Conservation (phyloP, 108 stramenopile species). For the Skeletonema tropicum region DNA sequence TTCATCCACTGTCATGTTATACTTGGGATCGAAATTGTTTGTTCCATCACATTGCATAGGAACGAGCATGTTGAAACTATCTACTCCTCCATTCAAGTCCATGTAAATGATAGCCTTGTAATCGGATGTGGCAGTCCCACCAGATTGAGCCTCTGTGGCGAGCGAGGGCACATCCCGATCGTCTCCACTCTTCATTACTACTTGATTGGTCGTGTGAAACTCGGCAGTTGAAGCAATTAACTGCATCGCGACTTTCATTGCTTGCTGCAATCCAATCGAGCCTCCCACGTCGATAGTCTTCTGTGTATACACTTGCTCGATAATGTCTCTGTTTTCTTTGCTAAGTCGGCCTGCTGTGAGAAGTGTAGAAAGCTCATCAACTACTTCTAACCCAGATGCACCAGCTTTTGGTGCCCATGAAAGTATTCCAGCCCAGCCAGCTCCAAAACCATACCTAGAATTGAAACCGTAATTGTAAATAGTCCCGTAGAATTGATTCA, state of each 20-base stretch:
- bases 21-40: neutral
- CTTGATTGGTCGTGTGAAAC: conserved; percentile 62
- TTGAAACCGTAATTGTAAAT: conserved; percentile 8
- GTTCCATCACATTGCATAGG: conserved; percentile 28
- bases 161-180: neutral
- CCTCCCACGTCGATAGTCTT: conserved; percentile 5
- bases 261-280: too few species aligned
- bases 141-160: neutral
- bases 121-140: conserved; percentile 13
- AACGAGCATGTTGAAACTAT: conserved; percentile 65
- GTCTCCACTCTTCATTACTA: conserved; percentile 30
- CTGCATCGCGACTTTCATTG: conserved; percentile 33
- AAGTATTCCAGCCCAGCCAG: neutral
- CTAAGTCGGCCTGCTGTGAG: conserved; percentile 64
- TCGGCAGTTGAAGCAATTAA: conserved; percentile 56
- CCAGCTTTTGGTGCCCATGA: conserved; percentile 24
- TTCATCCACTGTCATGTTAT: conserved; percentile 42
- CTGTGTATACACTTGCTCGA: conserved; percentile 25
- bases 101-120: conserved; percentile 74
- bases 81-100: conserved; percentile 59
- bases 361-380: conserved; percentile 58
- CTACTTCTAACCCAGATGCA: conserved; percentile 26
- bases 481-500: conserved; percentile 17
- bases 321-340: conserved; percentile 26
- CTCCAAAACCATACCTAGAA: neutral